Evolutionary conservation across 306 rosid genomes (phyloP), one percentile per base, ranked within the genome.

Genomic region (Acacia acuminata): DNA sequence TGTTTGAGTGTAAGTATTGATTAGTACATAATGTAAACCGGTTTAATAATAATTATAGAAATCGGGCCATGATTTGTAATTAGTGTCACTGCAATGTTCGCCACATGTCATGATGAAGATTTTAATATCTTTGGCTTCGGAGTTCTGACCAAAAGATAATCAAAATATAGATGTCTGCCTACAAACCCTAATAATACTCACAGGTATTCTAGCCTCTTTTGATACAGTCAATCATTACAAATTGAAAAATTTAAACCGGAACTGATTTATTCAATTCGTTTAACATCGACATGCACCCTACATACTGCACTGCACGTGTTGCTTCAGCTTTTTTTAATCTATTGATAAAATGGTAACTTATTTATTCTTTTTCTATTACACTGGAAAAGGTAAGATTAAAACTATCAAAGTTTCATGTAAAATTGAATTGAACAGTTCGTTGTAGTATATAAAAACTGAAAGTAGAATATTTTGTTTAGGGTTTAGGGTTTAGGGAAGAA

Each of bases 31-130:
- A 44, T 10, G 8, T 71, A 74, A 71, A 67, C 64, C 30, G 73
- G 61, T 79, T 79, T 79, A 47, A 68, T 36, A 79, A 24, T 56
- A 79, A 19, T 45, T 45, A 20, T 12, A 42, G 51, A 71, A 71
- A 75, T 84, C 66, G 53, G 45, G 70, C 76, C 22, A 8, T 20
- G 27, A 56, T 56, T 79, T 75, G 69, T 69, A 60, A 76, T 75
- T 58, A 65, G 61, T 79, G 84, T 79, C 50, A 63, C 40, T 69
- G 81, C 81, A 27, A 84, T 84, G 84, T 76, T 79, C 4, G 78
- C 75, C 87, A 80, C 81, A 60, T 84, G 78, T 58, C 84, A 47
- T 58, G 5, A 17, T 55, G 73, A 79, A 73, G 20, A 75, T 74
- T 43, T 40, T 64, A 30, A 22, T 76, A 7, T 22, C 38, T 38